Percentiles rank a stretch among this genome's conserved stretches.
phyloP scores from a whole-genome alignment of 202 grass and related monocot genomes.

The Zoysia matrella region DNA sequence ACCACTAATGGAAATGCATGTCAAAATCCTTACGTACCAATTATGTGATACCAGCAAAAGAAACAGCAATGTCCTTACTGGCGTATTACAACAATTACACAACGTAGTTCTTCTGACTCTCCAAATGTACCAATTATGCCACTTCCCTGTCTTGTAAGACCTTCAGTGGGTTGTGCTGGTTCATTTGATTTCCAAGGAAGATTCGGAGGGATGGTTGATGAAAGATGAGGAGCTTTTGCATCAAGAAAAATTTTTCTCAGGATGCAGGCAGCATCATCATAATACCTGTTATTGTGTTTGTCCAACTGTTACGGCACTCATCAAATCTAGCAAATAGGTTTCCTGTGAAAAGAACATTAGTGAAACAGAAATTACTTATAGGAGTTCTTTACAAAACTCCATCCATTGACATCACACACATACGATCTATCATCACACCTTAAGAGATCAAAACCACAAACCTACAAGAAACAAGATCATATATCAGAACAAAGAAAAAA shows the following conservation, averaged over 20 bases:
- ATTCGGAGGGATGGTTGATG: slow-evolving; percentile 83
- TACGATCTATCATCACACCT: slow-evolving; percentile 94
- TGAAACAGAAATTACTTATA: slow-evolving; percentile 68
- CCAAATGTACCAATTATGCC: slow-evolving; percentile 95
- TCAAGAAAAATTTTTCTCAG: slow-evolving; percentile 99
- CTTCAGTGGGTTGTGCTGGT: slow-evolving; percentile 69
- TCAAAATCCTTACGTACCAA: slow-evolving; percentile 26
- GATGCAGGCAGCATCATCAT: slow-evolving; percentile 98
- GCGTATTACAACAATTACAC: slow-evolving; percentile 93
- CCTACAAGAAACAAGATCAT: slow-evolving; percentile 54
- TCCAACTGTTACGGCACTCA: slow-evolving; percentile 18
- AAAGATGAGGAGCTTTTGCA: slow-evolving; percentile 99
- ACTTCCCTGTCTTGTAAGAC: slow-evolving; percentile 89
- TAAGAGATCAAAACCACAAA: slow-evolving; percentile 99
- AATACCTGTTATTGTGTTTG: slow-evolving; percentile 65
- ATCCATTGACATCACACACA: slow-evolving; percentile 77
- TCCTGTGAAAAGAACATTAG: slow-evolving; percentile 31
- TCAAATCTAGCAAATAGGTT: slow-evolving; percentile 21
- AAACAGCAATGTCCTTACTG: slow-evolving; percentile 68
- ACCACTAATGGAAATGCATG: slow-evolving; percentile 65
- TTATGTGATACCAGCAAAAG: slow-evolving; percentile 3
- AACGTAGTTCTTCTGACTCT: slow-evolving; percentile 96
- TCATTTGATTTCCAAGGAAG: slow-evolving; percentile 93
- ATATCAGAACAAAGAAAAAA: slow-evolving; percentile 27
- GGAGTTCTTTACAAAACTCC: slow-evolving; percentile 68